Percentiles rank a stretch among this genome's conserved stretches.
These are phyloP conservation scores for Microbotryum intermedium DNA, from an alignment of 1,284 basidiomycete genomes.

Conservation along the genomic window DNA sequence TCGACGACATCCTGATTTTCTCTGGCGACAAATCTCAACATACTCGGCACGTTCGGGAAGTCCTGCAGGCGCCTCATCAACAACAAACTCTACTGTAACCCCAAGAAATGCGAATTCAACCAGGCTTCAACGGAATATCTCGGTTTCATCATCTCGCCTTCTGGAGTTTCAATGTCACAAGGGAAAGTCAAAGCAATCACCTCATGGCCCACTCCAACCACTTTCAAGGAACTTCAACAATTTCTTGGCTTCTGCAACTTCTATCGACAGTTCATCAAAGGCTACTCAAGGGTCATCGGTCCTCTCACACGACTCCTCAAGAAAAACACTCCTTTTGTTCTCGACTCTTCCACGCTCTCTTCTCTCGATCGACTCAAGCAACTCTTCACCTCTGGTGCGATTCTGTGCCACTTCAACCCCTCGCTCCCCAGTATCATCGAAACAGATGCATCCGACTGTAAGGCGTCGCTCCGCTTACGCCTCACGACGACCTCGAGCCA, in stretches of 20 bases:
- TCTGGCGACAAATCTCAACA: constrained; percentile 44
- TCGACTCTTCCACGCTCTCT: too few relatives aligned
- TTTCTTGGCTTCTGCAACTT: constrained; percentile 33
- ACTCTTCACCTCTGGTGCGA: too few relatives aligned
- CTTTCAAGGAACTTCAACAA: too few relatives aligned
- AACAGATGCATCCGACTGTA: too few relatives aligned
- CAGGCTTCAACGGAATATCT: constrained; percentile 41
- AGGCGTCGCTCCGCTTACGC: too few relatives aligned
- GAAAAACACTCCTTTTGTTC: background rate
- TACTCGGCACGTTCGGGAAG: constrained; percentile 34
- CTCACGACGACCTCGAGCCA: too few relatives aligned
- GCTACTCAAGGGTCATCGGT: constrained; percentile 3
- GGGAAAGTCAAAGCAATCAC: too few relatives aligned
- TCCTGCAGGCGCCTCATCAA: constrained; percentile 40
- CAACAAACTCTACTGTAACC: constrained; percentile 3
- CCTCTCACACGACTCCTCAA: constrained; percentile 4
- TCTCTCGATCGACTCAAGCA: too few relatives aligned
- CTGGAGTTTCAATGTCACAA: constrained; percentile 43
- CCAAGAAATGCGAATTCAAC: constrained; percentile 15
- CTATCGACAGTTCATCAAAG: constrained; percentile 28
- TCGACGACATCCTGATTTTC: constrained; percentile 39
- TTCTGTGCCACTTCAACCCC: too few relatives aligned
- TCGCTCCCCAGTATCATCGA: too few relatives aligned
- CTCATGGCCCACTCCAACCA: too few relatives aligned
- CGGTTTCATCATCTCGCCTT: constrained; percentile 40